These are phyloP conservation scores for Handroanthus guayacan DNA, from an alignment of 257 asterid genomes.

Conservation along the genomic window DNA sequence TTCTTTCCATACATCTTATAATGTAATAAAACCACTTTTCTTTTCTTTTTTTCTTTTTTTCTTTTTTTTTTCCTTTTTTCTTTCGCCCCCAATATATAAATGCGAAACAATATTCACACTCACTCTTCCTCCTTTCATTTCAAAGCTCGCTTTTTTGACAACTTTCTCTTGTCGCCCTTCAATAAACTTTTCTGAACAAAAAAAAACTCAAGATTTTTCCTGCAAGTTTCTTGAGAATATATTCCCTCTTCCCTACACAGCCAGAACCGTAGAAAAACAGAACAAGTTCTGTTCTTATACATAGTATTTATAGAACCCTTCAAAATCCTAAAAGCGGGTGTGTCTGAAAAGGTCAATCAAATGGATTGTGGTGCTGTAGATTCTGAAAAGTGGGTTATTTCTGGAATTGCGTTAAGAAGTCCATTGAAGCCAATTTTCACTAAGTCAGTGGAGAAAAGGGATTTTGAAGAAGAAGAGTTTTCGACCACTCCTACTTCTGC, in stretches of 20 bases:
- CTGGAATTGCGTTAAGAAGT: conserved; percentile 46
- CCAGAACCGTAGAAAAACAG: neutral
- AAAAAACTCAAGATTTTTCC: conserved; percentile 14
- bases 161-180: conserved; percentile 4
- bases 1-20: neutral
- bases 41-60: neutral
- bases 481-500: conserved; percentile 47
- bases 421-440: conserved; percentile 49
- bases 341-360: conserved; percentile 25
- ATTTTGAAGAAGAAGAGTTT: conserved; percentile 31
- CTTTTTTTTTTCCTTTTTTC: neutral
- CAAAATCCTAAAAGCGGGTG: conserved; percentile 29
- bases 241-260: conserved; percentile 38
- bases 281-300: neutral
- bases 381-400: conserved; percentile 45
- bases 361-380: conserved; percentile 37
- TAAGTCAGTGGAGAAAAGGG: conserved; percentile 13
- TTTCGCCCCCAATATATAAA: conserved; percentile 24
- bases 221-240: conserved; percentile 39
- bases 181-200: too few species aligned
- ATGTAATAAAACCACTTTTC: neutral
- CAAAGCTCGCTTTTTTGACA: neutral
- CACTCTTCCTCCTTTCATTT: conserved; percentile 35
- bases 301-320: conserved; percentile 35
- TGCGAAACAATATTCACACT: conserved; percentile 33